Evolutionary conservation across 2,329 filamentous ascomycete genomes (phyloP).

Genomic region (Arthrobotrys sphaeroides): DNA sequence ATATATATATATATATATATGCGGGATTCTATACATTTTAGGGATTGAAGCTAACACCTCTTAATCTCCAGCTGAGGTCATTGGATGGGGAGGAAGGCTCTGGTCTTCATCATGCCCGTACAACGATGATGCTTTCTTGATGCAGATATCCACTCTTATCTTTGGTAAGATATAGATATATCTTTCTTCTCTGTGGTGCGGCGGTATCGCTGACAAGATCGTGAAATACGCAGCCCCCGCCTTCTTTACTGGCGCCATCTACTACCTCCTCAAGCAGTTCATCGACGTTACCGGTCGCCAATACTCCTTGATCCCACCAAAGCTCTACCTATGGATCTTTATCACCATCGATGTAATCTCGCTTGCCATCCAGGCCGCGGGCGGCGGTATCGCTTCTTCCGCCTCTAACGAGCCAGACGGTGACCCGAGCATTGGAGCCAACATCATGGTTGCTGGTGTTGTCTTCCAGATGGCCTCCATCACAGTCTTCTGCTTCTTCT

Average conservation of each 20-base stretch:
- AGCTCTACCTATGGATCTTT: constrained; percentile 65
- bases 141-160: constrained; percentile 65
- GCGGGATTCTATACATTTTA: neutral
- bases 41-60: neutral
- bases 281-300: constrained; percentile 63
- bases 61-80: constrained; percentile 60
- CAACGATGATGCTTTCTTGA: constrained; percentile 64
- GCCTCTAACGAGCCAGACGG: constrained; percentile 64
- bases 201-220: constrained; percentile 26
- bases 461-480: constrained; percentile 70
- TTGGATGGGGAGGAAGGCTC: constrained; percentile 65
- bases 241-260: constrained; percentile 67
- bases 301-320: constrained; percentile 63
- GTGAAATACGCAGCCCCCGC: constrained; percentile 60
- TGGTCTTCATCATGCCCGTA: constrained; percentile 66
- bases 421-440: constrained; percentile 64
- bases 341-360: constrained; percentile 68
- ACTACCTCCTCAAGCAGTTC: constrained; percentile 65
- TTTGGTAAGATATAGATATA: constrained; percentile 58
- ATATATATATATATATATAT: neutral
- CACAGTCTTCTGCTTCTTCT: constrained; percentile 65
- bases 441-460: constrained; percentile 68
- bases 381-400: constrained; percentile 66
- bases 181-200: neutral
- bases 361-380: constrained; percentile 68